phyloP scores from a whole-genome alignment of 2,329 filamentous ascomycete genomes.

The Paracoccidioides lutzii region DNA sequence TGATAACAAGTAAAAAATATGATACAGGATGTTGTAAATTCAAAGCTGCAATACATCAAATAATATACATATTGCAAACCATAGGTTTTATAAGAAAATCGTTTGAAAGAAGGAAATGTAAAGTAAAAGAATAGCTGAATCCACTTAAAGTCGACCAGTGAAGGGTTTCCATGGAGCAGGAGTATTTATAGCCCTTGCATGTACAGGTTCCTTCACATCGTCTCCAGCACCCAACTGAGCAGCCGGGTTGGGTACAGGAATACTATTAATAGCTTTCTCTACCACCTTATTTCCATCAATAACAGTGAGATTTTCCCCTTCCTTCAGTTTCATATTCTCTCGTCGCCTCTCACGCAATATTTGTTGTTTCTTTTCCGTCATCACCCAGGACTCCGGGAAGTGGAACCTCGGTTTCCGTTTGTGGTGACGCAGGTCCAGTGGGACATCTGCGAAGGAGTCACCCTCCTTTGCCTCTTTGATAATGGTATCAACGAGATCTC shows the following conservation, averaged over 20 bases:
- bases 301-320: conserved; percentile 41
- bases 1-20: neutral
- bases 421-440: conserved; percentile 79
- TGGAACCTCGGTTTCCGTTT: conserved; percentile 51
- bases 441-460: conserved; percentile 79
- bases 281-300: conserved; percentile 35
- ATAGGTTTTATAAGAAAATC: neutral
- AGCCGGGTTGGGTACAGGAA: conserved; percentile 22
- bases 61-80: conserved; percentile 2
- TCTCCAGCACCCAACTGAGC: neutral
- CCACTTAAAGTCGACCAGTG: neutral
- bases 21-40: neutral
- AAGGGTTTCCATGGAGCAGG: neutral
- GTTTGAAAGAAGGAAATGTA: neutral
- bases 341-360: conserved; percentile 52
- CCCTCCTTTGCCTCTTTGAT: conserved; percentile 64
- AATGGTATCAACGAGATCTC: conserved; percentile 61
- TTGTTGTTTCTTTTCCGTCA: conserved; percentile 56
- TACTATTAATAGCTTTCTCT: conserved; percentile 18
- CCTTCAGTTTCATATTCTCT: conserved; percentile 42
- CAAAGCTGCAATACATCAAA: neutral
- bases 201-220: conserved; percentile 4
- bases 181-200: neutral
- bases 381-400: conserved; percentile 72
- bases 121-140: neutral